phyloP scores from a whole-genome alignment of 2,329 filamentous ascomycete genomes.

The Aspergillus chevalieri region DNA sequence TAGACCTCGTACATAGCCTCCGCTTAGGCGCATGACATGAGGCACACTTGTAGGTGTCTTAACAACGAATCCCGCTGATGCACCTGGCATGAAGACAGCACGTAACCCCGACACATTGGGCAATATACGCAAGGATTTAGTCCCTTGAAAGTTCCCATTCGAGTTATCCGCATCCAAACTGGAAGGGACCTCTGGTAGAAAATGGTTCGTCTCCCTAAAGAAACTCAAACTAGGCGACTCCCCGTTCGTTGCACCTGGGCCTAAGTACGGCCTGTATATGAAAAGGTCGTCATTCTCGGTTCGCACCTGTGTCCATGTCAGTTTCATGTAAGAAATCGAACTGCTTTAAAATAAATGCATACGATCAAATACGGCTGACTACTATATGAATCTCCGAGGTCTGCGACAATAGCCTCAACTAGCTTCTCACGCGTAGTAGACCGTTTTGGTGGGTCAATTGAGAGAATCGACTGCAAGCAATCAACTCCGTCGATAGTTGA shows the following conservation, averaged over 20 bases:
- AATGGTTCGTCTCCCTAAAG: conserved; percentile 65
- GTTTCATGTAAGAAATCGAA: not conserved
- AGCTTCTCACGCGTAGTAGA: conserved; percentile 66
- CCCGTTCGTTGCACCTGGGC: conserved; percentile 14
- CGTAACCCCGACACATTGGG: conserved; percentile 64
- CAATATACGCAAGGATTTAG: conserved; percentile 41
- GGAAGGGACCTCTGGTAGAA: conserved; percentile 54
- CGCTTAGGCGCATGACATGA: conserved; percentile 66
- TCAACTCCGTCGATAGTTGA: conserved; percentile 71
- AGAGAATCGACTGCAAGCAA: conserved; percentile 70
- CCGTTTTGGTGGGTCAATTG: conserved; percentile 64
- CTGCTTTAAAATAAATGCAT: conserved; percentile 28
- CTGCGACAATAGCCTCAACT: conserved; percentile 73
- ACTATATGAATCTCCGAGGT: conserved; percentile 69
- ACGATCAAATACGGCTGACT: conserved; percentile 77
- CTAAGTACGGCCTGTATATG: conserved; percentile 74
- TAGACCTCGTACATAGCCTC: conserved; percentile 62
- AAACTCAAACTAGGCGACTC: conserved; percentile 55
- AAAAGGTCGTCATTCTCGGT: conserved; percentile 75
- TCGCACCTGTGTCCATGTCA: conserved; percentile 54
- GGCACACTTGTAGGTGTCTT: conserved; percentile 74
- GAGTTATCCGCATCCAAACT: conserved; percentile 43
- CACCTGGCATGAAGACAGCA: conserved; percentile 74
- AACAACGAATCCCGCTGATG: conserved; percentile 73
- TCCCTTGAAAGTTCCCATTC: conserved; percentile 22